These are phyloP conservation scores for Zygotorulaspora danielsina DNA, from an alignment of 805 yeast genomes.

Conservation along the genomic window DNA sequence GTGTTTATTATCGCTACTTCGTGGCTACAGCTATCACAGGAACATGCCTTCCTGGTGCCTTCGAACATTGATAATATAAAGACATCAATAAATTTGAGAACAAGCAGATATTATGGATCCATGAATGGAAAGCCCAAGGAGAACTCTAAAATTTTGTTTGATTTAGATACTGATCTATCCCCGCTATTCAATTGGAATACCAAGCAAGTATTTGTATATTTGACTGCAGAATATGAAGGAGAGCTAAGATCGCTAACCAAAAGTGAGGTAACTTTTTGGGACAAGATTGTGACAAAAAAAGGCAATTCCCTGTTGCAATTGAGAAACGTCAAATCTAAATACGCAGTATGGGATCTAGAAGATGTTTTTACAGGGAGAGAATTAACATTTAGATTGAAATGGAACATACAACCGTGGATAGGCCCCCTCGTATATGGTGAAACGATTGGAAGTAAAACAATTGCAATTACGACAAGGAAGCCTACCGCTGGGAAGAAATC, in stretches of 20 bases:
- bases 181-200: constrained; percentile 95
- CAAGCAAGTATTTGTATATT: constrained; percentile 87
- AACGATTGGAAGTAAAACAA: constrained; percentile 32
- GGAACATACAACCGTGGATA: constrained; percentile 90
- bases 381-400: constrained; percentile 67
- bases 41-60: constrained; percentile 43
- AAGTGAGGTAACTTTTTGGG: constrained; percentile 87
- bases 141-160: constrained; percentile 66
- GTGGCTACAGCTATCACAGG: constrained; percentile 44
- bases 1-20: constrained; percentile 47
- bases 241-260: constrained; percentile 37
- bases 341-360: constrained; percentile 83
- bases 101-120: constrained; percentile 66
- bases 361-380: constrained; percentile 53
- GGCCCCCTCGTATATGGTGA: constrained; percentile 76
- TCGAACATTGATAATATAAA: constrained; percentile 37
- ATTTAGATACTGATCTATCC: constrained; percentile 66
- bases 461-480: constrained; percentile 3
- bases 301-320: constrained; percentile 57
- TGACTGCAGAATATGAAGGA: constrained; percentile 77
- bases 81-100: constrained; percentile 44
- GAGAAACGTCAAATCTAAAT: constrained; percentile 57
- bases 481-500: constrained; percentile 3
- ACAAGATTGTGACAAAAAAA: constrained; percentile 60
- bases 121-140: constrained; percentile 65